Evolutionary conservation across 306 rosid species (phyloP), one percentile per base, ranked within the genome.

Genomic region (Oxytropis ochrocephala): DNA sequence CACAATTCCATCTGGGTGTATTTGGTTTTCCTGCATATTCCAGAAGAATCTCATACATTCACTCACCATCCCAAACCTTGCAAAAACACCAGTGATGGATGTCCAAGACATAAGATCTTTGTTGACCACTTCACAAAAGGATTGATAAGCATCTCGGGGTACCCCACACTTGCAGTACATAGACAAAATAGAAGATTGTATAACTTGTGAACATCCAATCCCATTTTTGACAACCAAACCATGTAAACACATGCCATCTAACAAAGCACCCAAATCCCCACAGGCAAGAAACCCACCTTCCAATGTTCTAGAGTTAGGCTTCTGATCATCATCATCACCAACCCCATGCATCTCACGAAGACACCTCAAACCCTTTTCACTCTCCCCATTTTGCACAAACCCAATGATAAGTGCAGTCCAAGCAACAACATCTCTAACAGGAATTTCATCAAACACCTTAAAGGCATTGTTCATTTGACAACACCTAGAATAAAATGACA

Each of bases 221-320:
- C 97, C 96, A 5, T 53, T 74, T 84, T 88, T 88, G 8, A 82
- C 41, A 2, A 32, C 84, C 61, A 89, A 82, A 35, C 90, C 75
- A 53, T 89, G 97, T 48, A 89, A 80, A 78, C 91, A 88, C 76
- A 63, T 83, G 11, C 94, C 97, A 74, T 78, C 79, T 12, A 54
- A 62, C 43, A 89, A 47, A 79, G 84, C 87, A 72, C 74, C 78
- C 8, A 88, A 32, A 75, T 79, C 64, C 42, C 86, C 91, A 64
- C 97, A 91, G 78, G 94, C 96, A 62, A 87, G 85, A 77, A 91
- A 71, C 53, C 97, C 96, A 49, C 82, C 89, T 64, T 87, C 94
- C 59, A 89, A 52, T 24, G 97, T 91, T 64, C 93, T 83, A 59
- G 69, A 79, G 63, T 82, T 85, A 2, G 94, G 96, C 60, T 70